These are phyloP conservation scores for Protomyces inundatus DNA, from an alignment of 1,139 yeast genomes.

Conservation along the genomic window DNA sequence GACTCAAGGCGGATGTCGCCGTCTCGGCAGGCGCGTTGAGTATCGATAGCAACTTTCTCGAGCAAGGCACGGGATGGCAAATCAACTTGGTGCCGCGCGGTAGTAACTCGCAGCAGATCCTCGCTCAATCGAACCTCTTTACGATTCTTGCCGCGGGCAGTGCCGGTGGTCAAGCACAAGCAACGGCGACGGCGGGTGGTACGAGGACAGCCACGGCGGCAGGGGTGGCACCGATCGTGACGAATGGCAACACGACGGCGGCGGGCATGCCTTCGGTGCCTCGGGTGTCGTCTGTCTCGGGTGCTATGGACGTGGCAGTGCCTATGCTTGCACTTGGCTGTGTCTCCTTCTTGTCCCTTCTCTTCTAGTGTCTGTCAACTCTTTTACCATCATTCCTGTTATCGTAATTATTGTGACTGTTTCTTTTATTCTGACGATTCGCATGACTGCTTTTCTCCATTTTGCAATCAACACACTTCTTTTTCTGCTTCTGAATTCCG, in stretches of 20 bases:
- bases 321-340: background rate
- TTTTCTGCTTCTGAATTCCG: background rate
- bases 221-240: background rate
- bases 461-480: background rate
- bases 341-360: background rate
- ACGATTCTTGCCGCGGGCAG: slow-evolving; percentile 7
- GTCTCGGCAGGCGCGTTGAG: slow-evolving; percentile 1
- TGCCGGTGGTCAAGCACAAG: background rate
- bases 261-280: background rate
- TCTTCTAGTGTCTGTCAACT: background rate
- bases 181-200: background rate
- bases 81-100: slow-evolving; percentile 17
- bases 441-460: background rate
- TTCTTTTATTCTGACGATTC: background rate
- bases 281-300: background rate
- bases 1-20: slow-evolving; percentile 5
- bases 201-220: background rate
- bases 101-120: slow-evolving; percentile 18
- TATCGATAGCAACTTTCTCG: slow-evolving; percentile 2
- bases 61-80: slow-evolving; percentile 14
- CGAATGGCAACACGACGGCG: background rate
- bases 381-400: background rate
- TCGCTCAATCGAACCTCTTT: slow-evolving; percentile 22
- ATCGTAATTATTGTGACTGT: no score
- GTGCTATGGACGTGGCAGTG: background rate